A percentile compares a stretch with the other conserved stretches of the same genome.
These are phyloP conservation scores for Vigna trinervia DNA, from an alignment of 306 rosid species.

Conservation along the genomic window DNA sequence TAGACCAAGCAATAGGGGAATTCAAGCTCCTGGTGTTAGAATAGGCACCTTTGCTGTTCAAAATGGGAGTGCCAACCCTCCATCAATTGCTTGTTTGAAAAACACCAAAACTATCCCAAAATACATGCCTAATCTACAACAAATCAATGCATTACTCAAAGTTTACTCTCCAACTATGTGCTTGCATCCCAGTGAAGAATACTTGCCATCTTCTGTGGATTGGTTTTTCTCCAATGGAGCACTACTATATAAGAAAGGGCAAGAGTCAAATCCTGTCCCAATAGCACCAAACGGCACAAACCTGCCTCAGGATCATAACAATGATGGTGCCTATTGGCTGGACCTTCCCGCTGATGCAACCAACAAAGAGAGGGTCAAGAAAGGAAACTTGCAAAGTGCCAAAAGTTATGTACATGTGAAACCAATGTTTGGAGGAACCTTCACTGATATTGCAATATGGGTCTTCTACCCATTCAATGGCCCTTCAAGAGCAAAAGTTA, in stretches of 20 bases:
- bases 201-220: constrained; percentile 66
- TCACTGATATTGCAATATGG: constrained; percentile 70
- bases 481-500: constrained; percentile 70
- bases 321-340: constrained; percentile 76
- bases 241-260: constrained; percentile 54
- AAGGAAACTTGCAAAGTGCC: background rate
- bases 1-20: constrained; percentile 11
- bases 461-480: constrained; percentile 89
- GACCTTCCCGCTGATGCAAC: constrained; percentile 50
- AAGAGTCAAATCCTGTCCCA: constrained; percentile 62
- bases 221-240: constrained; percentile 82
- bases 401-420: constrained; percentile 10
- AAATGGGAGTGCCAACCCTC: constrained; percentile 11
- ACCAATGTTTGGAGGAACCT: constrained; percentile 12
- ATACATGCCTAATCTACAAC: constrained; percentile 65
- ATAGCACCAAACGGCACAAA: constrained; percentile 60
- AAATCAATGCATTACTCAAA: constrained; percentile 55
- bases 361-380: constrained; percentile 49
- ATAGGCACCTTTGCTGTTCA: constrained; percentile 68
- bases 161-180: constrained; percentile 66
- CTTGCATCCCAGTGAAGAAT: constrained; percentile 70
- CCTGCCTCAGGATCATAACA: constrained; percentile 74
- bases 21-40: constrained; percentile 46
- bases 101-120: constrained; percentile 24
- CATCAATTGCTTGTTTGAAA: constrained; percentile 39